Evolutionary conservation across 495 filamentous ascomycete genomes (phyloP), one percentile per base, ranked within the genome.

Genomic region (Xylaria venustula): DNA sequence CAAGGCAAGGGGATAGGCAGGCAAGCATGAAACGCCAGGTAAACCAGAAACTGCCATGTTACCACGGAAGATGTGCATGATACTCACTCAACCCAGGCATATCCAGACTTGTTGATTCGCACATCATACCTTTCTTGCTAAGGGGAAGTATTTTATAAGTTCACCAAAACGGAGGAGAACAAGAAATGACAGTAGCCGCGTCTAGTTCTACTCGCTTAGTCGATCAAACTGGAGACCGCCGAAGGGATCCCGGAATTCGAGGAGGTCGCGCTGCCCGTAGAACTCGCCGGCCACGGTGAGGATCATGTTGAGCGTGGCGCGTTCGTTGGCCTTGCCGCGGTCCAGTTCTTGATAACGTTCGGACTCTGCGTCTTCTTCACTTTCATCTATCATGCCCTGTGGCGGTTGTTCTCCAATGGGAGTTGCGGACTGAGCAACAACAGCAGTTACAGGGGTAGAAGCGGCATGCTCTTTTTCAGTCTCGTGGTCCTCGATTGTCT

Each of bases 221-320:
- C n/a, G n/a, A n/a, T n/a, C 69, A 14, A 62, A 54, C 54, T 69
- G 60, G n/a, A 67, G 53, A 15, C 70, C 71, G 12, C 67, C 65
- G 58, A 82, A 82, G 15, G 79, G 79, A 54, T 88, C 81, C 42
- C 91, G 80, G 51, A 85, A 87, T 65, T 87, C 84, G 48, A 98
- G 76, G 34, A 98, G 75, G 73, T 98, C 94, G 57, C 87, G 80
- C 76, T 98, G 94, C 2, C 94, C 92, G 73, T 89, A 98, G 65
- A 89, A 86, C 74, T 97, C 92, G 64, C 92, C 94, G 40, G 89
- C 88, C 26, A 98, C 80, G 0, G 90, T 93, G 54, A 98, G 80
- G 58, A 97, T 90, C 90, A 96, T 96, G 70, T 97, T 93, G 7
- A 97, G 79, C 55, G 89, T 88, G 20, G 77, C 79, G 53, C 77